phyloP scores from a whole-genome alignment of 2,329 filamentous ascomycete species.

The Arthrobotrys conoides region DNA sequence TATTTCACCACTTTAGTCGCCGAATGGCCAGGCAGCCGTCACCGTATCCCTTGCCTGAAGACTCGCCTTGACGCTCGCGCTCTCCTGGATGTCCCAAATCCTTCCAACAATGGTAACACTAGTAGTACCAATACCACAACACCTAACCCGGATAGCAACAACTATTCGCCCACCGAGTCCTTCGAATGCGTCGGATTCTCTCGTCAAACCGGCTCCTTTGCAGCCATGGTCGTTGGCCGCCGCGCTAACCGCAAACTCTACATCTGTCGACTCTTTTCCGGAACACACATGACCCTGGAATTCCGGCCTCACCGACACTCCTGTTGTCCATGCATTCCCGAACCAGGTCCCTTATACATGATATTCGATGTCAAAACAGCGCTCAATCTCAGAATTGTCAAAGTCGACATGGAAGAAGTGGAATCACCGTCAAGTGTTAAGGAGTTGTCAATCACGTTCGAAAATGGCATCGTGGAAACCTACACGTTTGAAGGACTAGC shows the following conservation, averaged over 20 bases:
- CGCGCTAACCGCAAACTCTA: slow-evolving; percentile 54
- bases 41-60: slow-evolving; percentile 61
- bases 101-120: slow-evolving; percentile 1
- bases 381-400: slow-evolving; percentile 49
- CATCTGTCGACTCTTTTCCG: slow-evolving; percentile 59
- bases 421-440: slow-evolving; percentile 54
- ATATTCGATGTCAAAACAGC: slow-evolving; percentile 58
- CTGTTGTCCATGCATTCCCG: slow-evolving; percentile 58
- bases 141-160: slow-evolving; percentile 4
- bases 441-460: slow-evolving; percentile 53
- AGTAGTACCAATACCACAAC: slow-evolving; percentile 15
- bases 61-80: slow-evolving; percentile 59
- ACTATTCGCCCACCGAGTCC: slow-evolving; percentile 15
- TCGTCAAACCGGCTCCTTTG: slow-evolving; percentile 59
- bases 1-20: slow-evolving; percentile 61
- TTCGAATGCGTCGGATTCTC: slow-evolving; percentile 60
- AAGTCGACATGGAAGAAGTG: slow-evolving; percentile 54
- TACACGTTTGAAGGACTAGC: slow-evolving; percentile 56
- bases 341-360: slow-evolving; percentile 58
- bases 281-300: slow-evolving; percentile 53
- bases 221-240: slow-evolving; percentile 50
- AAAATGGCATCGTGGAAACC: slow-evolving; percentile 54
- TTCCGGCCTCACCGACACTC: slow-evolving; percentile 56
- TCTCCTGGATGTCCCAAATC: slow-evolving; percentile 47
- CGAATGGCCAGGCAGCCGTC: slow-evolving; percentile 61